phyloP scores from a whole-genome alignment of 2,329 filamentous ascomycete genomes.

The Ramularia collo-cygni region DNA sequence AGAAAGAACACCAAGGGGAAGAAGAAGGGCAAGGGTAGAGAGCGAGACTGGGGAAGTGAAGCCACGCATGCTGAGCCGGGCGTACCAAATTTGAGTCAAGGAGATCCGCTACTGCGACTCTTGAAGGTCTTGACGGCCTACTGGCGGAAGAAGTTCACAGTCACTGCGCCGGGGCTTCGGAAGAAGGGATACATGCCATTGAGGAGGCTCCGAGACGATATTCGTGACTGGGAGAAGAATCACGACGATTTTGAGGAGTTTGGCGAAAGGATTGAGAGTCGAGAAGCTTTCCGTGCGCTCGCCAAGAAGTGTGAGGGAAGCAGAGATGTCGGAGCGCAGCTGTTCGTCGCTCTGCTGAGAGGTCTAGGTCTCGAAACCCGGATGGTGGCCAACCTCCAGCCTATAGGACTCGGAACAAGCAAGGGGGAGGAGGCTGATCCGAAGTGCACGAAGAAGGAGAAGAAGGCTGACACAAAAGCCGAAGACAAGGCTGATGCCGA shows the following conservation, averaged over 20 bases:
- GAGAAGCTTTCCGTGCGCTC: constrained; percentile 61
- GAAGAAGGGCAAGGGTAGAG: constrained; percentile 35
- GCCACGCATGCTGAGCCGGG: constrained; percentile 65
- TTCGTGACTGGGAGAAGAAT: constrained; percentile 61
- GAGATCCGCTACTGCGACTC: constrained; percentile 72
- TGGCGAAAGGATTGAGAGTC: constrained; percentile 65
- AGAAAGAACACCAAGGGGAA: constrained; percentile 35
- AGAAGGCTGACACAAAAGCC: constrained; percentile 11
- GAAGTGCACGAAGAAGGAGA: constrained; percentile 32
- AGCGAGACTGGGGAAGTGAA: constrained; percentile 64
- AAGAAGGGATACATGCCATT: constrained; percentile 84
- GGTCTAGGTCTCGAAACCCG: constrained; percentile 75
- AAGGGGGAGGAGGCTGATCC: constrained; percentile 71
- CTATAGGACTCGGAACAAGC: constrained; percentile 83
- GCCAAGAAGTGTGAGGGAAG: constrained; percentile 72
- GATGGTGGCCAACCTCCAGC: constrained; percentile 77
- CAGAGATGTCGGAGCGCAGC: constrained; percentile 77
- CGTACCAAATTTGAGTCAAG: constrained; percentile 68
- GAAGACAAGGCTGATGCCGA: constrained; percentile 6
- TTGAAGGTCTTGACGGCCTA: constrained; percentile 71
- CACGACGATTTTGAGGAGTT: constrained; percentile 57
- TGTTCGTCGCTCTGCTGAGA: constrained; percentile 80
- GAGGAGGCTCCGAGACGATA: constrained; percentile 65
- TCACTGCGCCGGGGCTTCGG: constrained; percentile 72
- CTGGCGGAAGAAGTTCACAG: constrained; percentile 78